Conservation (phyloP, 164 flowering plant genomes). For the Saururus chinensis region DNA sequence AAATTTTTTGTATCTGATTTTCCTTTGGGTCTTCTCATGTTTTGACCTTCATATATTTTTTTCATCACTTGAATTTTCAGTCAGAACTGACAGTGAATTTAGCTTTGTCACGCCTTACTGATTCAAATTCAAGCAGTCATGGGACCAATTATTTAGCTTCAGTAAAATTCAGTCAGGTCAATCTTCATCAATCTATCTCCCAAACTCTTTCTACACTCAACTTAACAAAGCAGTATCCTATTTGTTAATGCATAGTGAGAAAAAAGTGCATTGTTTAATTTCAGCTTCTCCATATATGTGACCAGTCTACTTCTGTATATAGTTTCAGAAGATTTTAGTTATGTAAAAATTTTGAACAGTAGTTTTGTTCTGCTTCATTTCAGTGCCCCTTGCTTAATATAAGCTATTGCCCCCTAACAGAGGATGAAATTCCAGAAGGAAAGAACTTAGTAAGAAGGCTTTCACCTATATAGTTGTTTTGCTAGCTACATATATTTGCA, state of each 20-base stretch:
- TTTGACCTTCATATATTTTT: conserved; percentile 1
- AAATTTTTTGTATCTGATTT: neutral
- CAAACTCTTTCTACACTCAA: no score
- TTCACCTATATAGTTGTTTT: neutral
- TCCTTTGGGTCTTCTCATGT: neutral
- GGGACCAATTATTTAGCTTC: conserved; percentile 27
- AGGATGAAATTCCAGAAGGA: conserved; percentile 44
- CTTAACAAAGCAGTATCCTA: neutral
- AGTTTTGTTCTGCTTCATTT: neutral
- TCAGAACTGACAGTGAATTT: conserved; percentile 47
- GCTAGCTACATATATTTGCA: no score
- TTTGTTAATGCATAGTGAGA: no score
- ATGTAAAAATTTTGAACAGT: no score
- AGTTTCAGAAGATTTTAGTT: no score
- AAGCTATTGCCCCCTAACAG: conserved; percentile 81
- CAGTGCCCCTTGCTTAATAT: conserved; percentile 82
- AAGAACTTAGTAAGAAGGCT: conserved; percentile 51
- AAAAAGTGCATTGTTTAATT: neutral
- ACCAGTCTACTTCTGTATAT: no score
- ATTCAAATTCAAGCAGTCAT: conserved; percentile 23
- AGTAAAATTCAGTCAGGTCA: conserved; percentile 50
- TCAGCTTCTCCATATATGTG: no score
- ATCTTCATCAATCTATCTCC: neutral
- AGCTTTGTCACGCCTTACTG: conserved; percentile 52
- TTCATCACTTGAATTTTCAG: conserved; percentile 20